Evolutionary conservation across 2,329 filamentous ascomycete genomes (phyloP), one percentile per base, ranked within the genome.

Genomic region (Sporothrix schenckii): DNA sequence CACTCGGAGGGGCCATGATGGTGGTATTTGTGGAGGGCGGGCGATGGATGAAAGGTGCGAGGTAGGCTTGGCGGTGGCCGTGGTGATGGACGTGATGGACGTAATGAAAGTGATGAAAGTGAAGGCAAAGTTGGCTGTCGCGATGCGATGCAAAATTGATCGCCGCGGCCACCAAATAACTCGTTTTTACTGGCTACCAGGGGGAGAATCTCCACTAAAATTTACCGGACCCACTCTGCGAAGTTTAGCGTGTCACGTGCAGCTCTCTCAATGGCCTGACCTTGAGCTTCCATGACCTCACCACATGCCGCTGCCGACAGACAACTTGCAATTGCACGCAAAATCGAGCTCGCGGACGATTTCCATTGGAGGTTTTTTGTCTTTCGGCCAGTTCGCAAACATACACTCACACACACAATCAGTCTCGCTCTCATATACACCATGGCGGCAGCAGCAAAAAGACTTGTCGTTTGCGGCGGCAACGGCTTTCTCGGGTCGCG

Each of bases 401-500:
- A 34, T 19, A 41, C n/a, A 2, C 21, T 30, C 56, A 19, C 41
- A 16, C 41, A n/a, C n/a, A 61, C 6, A 27, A 27, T 5, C 7
- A 4, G 3, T 11, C n/a, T 11, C n/a, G 24, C n/a, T 3, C 4
- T 4, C 54, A 70, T 41, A 66, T 27, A 7, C 47, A 24, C n/a
- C 21, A 87, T 88, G 80, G 81, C 85, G 74, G 85, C 86, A 66
- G 83, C 88, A 70, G 72, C 69, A 7, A 97, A 93, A 82, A 91
- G 89, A 80, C 84, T 99, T 56, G 89, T 98, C 54, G 93, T 99
- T 69, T 96, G 92, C 75, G 95, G 95, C 75, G 94, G 94, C 72
- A 97, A 92, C 80, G 94, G 95, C 47, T 99, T 98, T 79, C 82
- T 99, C 34, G 93, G 93, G 81, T 86, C 85, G 30, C 87, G 94